Base-by-base conservation (phyloP, 1,284 basidiomycete species). In the Sanghuangporus weigelae region DNA sequence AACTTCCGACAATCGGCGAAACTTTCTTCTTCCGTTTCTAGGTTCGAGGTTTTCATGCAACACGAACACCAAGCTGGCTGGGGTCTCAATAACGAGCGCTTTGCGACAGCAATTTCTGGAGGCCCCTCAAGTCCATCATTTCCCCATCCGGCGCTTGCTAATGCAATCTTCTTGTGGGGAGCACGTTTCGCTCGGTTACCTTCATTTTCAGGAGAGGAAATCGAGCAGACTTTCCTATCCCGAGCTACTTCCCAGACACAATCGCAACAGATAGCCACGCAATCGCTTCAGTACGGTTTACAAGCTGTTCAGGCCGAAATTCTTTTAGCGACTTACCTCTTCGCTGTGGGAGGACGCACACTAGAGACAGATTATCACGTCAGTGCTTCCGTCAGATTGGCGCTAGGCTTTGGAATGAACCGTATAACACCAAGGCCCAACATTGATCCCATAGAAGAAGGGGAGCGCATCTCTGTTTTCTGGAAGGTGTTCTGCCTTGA, bases 401-500 rank as follows among this genome's bases (percentile, higher is more conserved):
- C 61, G 1, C 39, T 63, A 8, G 54, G 57, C 6, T 63, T 53
- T 36, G 64, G 64, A 5, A 63, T 66, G 60, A 64, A 66, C 31
- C 39, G 44, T 11, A 56, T 66, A 36, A 26, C 31, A 31, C 56
- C 64, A 16, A 23, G 36, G 44, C 16, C 40, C 7, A 14, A 36
- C 21, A 56, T 11, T 23, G 56, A 66, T 51, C 14, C 57, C 35
- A 44, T 63, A 12, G 60, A 62, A 23, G 60, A 66, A 49, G 61
- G 60, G 19, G 64, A 66, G 38, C 60, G 61, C 19, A 63, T 66
- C 57, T 53, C 39, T 10, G 51, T 63, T 10, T 66, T 66, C 57
- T 66, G 64, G 64, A 46, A 44, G n/a, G 60, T 66, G 14, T 66
- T 66, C 55, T 44, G 38, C 26, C 53, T 66, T 10, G 64, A 66